Base-by-base conservation (phyloP, 257 asterid species). In the Solanum dulcamara region DNA sequence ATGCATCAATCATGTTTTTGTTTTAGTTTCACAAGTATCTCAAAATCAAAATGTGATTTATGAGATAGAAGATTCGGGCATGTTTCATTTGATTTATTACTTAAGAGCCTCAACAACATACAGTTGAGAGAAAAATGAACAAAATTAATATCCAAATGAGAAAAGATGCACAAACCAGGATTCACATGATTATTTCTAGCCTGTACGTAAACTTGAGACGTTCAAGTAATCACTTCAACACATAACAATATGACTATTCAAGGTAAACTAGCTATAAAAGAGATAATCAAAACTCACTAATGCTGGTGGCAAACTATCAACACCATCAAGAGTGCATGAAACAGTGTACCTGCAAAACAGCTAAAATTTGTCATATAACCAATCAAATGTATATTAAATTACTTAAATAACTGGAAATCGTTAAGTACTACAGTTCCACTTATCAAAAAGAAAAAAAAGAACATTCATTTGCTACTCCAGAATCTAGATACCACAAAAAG, bases 251-350 rank as follows among this genome's bases (percentile, higher is more conserved):
- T 46, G 67, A 87, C 15, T 26, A 75, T 75, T 30, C n/a, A 44
- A 10, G 4, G 3, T 75, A 44, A 74, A 75, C 60, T 15, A 75
- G 38, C 82, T 44, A 42, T 24, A 74, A 42, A 33, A 44, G 57
- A 44, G 33, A 11, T 50, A 66, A 22, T 12, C 15, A 51, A 82
- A 51, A 89, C 97, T 91, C 59, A 94, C 98, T 90, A 89, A 22
- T 17, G 94, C 91, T 60, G 87, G 83, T 60, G 94, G 84, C 83
- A 91, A 89, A 81, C 87, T 88, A 50, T 91, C 92, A 81, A 92
- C 92, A 57, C 97, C 93, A 89, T 95, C 97, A 64, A 90, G 83
- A 38, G 97, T 71, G 26, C 83, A 91, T 84, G 30, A 64, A 84
- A 86, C 80, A 70, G 28, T 57, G 85, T 18, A 53, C 80, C 66